Base-by-base conservation (phyloP, 148 eudicot species). In the Cornus florida region DNA sequence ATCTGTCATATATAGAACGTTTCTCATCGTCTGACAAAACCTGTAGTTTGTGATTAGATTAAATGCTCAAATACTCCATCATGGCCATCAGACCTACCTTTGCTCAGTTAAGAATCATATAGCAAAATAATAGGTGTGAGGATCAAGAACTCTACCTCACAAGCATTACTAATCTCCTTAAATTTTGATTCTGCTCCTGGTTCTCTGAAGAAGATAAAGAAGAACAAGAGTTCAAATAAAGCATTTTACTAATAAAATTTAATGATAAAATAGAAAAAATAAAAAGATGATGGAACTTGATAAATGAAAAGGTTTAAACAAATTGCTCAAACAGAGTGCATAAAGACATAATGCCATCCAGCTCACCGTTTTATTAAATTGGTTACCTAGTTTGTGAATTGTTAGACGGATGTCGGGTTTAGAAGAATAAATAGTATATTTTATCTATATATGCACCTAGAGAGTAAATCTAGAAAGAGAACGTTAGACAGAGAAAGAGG, bases 21-120 rank as follows among this genome's bases (percentile, higher is more conserved):
- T 94, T 96, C 86, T 96, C 98, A 80, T 96, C 98, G 81, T 96
- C 99, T n/a, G 98, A 93, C 76, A 96, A 85, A 64, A 93, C 98
- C 99, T 96, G 93, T 78, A 75, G 31, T 28, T 33, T 38, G 48
- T 33, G 14, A 48, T 23, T 72, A 38, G 62, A 50, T 64, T 72
- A 72, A 19, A 65, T 41, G 73, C 66, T 64, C 59, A 35, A 33
- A 77, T 50, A 31, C 12, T 71, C 23, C 7, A 50, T 7, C 8
- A 77, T 6, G 69, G 53, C 62, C 28, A 53, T 56, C 39, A 22
- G 11, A 33, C 59, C 53, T 35, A 60, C 74, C 33, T n/a, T 39
- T 39, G 60, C 41, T 75, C 69, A 43, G 48, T 23, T 16, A 67
- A 17, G 32, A 70, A 17, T 71, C 39, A 72, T 24, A 20, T 20